Conservation (phyloP, 140 eudicot species). For the Ambrosia hybrid region DNA sequence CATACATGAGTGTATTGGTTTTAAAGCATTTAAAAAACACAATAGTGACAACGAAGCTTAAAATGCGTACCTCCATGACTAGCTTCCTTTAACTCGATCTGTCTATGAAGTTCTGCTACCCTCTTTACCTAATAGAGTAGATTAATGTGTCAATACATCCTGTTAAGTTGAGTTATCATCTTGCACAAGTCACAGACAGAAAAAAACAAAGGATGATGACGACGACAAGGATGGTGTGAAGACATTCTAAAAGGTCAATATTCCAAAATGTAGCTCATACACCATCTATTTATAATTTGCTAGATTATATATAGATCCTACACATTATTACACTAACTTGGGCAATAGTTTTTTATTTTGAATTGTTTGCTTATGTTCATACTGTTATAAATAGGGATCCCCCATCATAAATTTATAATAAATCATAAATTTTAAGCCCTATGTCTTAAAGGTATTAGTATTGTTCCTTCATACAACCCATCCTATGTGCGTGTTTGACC, state of each 20-base stretch:
- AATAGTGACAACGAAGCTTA: constrained; percentile 1
- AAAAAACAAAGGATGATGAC: neutral
- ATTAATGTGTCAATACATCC: constrained; percentile 3
- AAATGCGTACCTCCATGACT: constrained; percentile 62
- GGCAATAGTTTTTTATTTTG: neutral
- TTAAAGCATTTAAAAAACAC: constrained; percentile 18
- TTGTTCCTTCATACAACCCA: too few relatives aligned
- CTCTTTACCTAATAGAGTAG: constrained; percentile 49
- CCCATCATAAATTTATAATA: too few relatives aligned
- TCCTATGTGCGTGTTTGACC: too few relatives aligned
- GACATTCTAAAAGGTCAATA: constrained; percentile 5
- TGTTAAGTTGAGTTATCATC: constrained; percentile 7
- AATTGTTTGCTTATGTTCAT: neutral
- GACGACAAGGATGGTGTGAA: neutral
- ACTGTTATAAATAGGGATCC: too few relatives aligned
- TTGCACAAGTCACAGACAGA: neutral
- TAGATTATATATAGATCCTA: neutral
- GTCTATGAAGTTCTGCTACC: constrained; percentile 66
- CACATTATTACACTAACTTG: neutral
- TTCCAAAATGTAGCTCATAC: neutral
- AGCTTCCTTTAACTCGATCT: constrained; percentile 61
- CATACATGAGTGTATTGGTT: neutral
- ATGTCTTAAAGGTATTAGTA: too few relatives aligned
- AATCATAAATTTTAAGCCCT: too few relatives aligned
- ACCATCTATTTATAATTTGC: neutral